A percentile compares a stretch with the other conserved stretches of the same genome.
Conservation (phyloP, 352 stramenopile species). For the Thalassiosira sp. region DNA sequence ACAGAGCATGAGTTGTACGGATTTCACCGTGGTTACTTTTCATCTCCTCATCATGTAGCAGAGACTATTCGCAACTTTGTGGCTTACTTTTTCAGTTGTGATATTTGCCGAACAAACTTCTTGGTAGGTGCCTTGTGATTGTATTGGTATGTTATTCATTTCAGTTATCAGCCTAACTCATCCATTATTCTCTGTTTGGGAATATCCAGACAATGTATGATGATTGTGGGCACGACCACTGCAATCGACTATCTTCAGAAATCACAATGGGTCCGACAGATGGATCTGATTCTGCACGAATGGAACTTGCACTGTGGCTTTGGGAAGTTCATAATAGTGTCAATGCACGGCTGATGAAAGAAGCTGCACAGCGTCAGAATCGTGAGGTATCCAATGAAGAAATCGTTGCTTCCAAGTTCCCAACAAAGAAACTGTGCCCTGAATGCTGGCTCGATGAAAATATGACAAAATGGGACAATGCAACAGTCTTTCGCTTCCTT, state of each 20-base stretch:
- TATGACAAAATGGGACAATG: conserved; percentile 40
- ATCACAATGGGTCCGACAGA: conserved; percentile 14
- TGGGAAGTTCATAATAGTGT: conserved; percentile 45
- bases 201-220: conserved; percentile 37
- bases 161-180: neutral
- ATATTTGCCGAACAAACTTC: conserved; percentile 39
- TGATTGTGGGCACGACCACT: conserved; percentile 39
- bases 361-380: conserved; percentile 38
- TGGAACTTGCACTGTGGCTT: conserved; percentile 35
- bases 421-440: conserved; percentile 41
- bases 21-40: conserved; percentile 40
- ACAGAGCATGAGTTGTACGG: conserved; percentile 40
- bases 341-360: conserved; percentile 44
- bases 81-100: conserved; percentile 42
- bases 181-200: neutral
- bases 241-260: conserved; percentile 32
- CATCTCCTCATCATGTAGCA: conserved; percentile 29
- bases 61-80: conserved; percentile 42
- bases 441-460: conserved; percentile 44
- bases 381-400: conserved; percentile 35
- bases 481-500: conserved; percentile 39
- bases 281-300: conserved; percentile 22
- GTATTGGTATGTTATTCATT: neutral
- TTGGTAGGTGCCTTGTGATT: conserved; percentile 16
- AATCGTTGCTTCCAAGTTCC: conserved; percentile 36